Percentiles rank a stretch among this genome's conserved stretches.
Evolutionary conservation across 768 basidiomycete species (phyloP).

Genomic region (Collybia nuda): DNA sequence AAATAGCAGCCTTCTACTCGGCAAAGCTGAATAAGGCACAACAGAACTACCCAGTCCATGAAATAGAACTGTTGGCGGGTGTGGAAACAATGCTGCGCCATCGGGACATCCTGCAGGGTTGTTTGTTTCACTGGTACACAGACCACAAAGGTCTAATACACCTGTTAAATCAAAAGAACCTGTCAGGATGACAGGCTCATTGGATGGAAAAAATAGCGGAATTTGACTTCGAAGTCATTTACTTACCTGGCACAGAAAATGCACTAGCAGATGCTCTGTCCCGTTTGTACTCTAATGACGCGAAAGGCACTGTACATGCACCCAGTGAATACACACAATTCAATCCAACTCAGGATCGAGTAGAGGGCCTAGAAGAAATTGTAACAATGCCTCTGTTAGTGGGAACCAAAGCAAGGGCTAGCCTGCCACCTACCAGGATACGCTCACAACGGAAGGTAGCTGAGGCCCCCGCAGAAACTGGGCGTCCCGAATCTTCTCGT

Average conservation of each 20-base stretch:
- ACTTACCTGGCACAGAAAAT: conserved; percentile 36
- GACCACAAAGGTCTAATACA: conserved; percentile 33
- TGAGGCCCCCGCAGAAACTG: too few species aligned
- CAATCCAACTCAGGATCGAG: too few species aligned
- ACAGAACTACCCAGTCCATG: conserved; percentile 37
- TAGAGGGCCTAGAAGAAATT: too few species aligned
- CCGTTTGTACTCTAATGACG: conserved; percentile 16
- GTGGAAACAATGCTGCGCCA: conserved; percentile 33
- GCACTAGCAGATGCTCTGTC: conserved; percentile 40
- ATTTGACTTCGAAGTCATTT: conserved; percentile 35
- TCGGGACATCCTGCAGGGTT: conserved; percentile 27
- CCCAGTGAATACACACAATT: too few species aligned
- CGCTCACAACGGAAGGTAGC: too few species aligned
- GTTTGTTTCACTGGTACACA: conserved; percentile 24
- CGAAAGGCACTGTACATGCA: conserved; percentile 8
- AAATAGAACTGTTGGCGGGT: conserved; percentile 36
- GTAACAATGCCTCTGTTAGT: too few species aligned
- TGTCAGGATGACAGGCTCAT: conserved; percentile 31
- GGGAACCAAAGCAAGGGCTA: too few species aligned
- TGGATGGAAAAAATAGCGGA: conserved; percentile 38
- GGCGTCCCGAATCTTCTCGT: too few species aligned
- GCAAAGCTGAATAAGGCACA: conserved; percentile 31
- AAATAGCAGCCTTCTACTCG: conserved; percentile 33
- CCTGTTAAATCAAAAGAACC: conserved; percentile 30
- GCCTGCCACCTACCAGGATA: too few species aligned